A percentile compares a stretch with the other conserved stretches of the same genome.
Conservation (phyloP, 2,329 filamentous ascomycete species). For the Pyrenochaeta sp. region DNA sequence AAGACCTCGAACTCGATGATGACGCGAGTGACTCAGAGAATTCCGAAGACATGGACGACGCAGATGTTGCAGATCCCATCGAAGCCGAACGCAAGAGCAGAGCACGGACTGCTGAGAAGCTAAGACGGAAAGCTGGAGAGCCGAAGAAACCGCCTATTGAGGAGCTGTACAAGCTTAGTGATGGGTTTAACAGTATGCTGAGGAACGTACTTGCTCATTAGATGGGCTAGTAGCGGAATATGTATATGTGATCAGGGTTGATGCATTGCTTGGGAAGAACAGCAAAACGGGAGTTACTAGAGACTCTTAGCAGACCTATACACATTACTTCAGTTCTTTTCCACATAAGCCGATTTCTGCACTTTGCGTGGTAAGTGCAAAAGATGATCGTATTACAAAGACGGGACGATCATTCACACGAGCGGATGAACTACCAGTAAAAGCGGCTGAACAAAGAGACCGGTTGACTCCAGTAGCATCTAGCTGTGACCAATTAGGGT, state of each 20-base stretch:
- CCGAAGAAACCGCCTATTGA: slow-evolving; percentile 80
- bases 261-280: background rate
- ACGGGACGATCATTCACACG: background rate
- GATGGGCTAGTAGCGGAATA: background rate
- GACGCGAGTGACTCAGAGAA: slow-evolving; percentile 64
- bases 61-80: slow-evolving; percentile 87
- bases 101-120: slow-evolving; percentile 77
- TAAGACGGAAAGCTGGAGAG: slow-evolving; percentile 83
- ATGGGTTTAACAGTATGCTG: slow-evolving; percentile 83
- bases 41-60: slow-evolving; percentile 65
- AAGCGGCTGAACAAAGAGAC: background rate
- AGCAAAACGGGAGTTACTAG: background rate
- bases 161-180: slow-evolving; percentile 81
- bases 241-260: background rate
- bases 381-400: background rate
- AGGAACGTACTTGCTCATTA: slow-evolving; percentile 74
- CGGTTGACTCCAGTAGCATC: background rate
- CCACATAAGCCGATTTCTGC: background rate
- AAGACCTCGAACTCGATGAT: slow-evolving; percentile 85
- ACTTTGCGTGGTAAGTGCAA: background rate
- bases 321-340: background rate
- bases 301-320: background rate
- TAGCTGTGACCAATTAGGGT: background rate
- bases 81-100: slow-evolving; percentile 82
- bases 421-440: background rate